phyloP scores from a whole-genome alignment of 495 filamentous ascomycete genomes.

The Penicillium simplicissimum region DNA sequence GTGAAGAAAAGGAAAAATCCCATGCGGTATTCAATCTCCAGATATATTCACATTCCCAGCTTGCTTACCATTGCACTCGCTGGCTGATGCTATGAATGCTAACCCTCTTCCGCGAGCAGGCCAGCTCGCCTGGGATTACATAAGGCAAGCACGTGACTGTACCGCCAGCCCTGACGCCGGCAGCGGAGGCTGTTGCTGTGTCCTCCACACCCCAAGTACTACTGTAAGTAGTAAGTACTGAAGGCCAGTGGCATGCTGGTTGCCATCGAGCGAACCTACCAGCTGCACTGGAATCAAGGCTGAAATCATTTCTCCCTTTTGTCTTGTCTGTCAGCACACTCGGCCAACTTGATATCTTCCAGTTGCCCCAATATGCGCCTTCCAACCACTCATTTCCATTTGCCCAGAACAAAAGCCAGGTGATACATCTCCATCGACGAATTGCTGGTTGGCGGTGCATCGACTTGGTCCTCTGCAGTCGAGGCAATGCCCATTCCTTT shows the following conservation, averaged over 20 bases:
- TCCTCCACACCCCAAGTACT: neutral
- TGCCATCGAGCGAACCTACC: neutral
- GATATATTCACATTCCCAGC: neutral
- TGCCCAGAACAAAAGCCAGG: neutral
- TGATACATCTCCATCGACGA: neutral
- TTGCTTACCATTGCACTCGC: neutral
- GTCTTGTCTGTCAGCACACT: neutral
- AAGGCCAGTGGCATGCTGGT: neutral
- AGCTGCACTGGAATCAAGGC: neutral
- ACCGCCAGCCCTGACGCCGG: conserved; percentile 16
- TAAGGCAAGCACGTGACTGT: conserved; percentile 9
- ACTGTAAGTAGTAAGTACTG: neutral
- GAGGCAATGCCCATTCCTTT: neutral
- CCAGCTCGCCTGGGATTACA: neutral
- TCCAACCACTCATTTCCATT: neutral
- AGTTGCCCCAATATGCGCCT: neutral
- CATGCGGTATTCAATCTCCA: neutral
- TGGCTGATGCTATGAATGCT: neutral
- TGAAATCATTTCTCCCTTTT: neutral
- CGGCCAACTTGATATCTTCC: neutral
- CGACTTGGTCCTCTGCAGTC: neutral
- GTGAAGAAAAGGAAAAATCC: neutral
- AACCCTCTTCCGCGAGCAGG: neutral
- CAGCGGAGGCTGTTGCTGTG: neutral
- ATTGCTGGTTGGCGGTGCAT: neutral